Base-by-base conservation (phyloP, 805 yeast species). In the Starmerella vaccinii region DNA sequence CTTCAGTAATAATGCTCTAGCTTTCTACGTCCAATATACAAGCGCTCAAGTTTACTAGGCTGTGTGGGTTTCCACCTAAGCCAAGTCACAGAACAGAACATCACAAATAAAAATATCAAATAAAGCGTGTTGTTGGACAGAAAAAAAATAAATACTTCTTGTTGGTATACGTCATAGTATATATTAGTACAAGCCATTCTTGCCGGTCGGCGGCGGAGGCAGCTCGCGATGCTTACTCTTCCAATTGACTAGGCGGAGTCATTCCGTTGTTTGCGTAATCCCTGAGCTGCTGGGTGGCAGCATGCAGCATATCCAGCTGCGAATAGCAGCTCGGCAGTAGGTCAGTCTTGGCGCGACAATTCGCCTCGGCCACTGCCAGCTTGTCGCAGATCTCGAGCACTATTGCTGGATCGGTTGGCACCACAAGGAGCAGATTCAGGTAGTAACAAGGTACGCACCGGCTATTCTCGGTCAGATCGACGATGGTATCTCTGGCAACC, bases 381-480 rank as follows among this genome's bases (percentile, higher is more conserved):
- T 65, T 56, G 10, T 62, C 60, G 34, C 68, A 56, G 19, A 74
- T 62, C 15, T 63, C 59, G 2, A 59, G 50, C 1, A 72, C 51
- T 18, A 65, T 56, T 1, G 53, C 54, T 2, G 45, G 50, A 39
- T 67, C 70, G 57, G 71, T 59, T 33, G 66, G 67, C 13, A 73
- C 61, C 5, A 67, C 57, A 13, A 50, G 24, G n/a, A 55, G 47
- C 41, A 55, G 47, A 42, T 55, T 55, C 35, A 55, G 47, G 40
- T 55, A 55, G 46, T 55, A 55, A 23, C 42, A 55, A 13, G 57
- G 49, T 4, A 55, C 35, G 32, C 42, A 18, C 27, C 33, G 35
- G 16, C 49, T 50, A 19, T 12, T 26, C 24, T 12, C 10, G 16
- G 41, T 44, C n/a, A 55, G 48, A 16, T 46, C 16, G 15, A 5